Conservation (phyloP, 441 rosid species). For the Isatis lusitanica region DNA sequence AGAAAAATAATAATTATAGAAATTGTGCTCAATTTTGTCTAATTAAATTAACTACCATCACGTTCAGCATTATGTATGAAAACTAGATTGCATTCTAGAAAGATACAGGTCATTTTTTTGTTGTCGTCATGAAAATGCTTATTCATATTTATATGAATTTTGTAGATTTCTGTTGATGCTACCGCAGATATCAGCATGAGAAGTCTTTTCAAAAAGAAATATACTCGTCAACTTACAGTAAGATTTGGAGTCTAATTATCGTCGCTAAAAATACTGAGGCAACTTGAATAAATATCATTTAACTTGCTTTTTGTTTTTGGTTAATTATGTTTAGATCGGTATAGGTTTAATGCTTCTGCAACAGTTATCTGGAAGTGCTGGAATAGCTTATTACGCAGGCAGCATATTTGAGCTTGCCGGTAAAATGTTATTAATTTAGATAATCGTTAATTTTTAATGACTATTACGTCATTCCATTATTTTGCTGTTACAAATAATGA, state of each 20-base stretch:
- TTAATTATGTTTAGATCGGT: constrained; percentile 43
- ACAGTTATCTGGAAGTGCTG: constrained; percentile 51
- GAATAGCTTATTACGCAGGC: constrained; percentile 46
- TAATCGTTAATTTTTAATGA: neutral
- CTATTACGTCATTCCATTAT: neutral
- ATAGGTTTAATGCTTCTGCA: constrained; percentile 57
- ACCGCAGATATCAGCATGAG: constrained; percentile 18
- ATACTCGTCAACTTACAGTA: constrained; percentile 45
- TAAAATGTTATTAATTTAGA: constrained; percentile 11
- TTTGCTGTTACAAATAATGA: neutral
- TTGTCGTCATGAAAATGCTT: neutral
- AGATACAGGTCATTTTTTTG: neutral
- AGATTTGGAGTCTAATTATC: neutral
- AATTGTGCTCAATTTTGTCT: no score
- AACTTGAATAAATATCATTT: neutral
- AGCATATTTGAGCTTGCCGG: constrained; percentile 45
- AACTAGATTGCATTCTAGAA: neutral
- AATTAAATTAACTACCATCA: no score
- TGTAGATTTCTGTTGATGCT: constrained; percentile 27
- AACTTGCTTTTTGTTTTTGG: neutral
- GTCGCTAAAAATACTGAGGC: neutral
- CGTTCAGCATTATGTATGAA: no score
- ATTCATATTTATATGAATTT: neutral
- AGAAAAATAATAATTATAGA: no score
- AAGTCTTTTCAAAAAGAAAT: constrained; percentile 37